Evolutionary conservation across 2,329 filamentous ascomycete species (phyloP).

Genomic region (Neonectria sp.): DNA sequence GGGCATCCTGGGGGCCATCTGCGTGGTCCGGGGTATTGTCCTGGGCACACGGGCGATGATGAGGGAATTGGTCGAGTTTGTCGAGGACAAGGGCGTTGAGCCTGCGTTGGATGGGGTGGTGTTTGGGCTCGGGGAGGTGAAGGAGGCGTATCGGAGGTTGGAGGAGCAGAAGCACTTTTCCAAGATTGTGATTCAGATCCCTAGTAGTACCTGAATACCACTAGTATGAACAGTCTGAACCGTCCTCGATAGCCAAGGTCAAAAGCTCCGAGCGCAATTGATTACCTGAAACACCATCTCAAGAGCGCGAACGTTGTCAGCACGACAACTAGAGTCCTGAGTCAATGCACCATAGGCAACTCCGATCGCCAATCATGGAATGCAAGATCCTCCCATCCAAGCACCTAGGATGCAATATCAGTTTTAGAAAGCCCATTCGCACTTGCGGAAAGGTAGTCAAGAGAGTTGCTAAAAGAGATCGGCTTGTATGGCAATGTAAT

Average conservation of each 20-base stretch:
- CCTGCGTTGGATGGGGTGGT: conserved; percentile 50
- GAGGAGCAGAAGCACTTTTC: conserved; percentile 54
- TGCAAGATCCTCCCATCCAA: not conserved
- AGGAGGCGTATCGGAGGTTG: conserved; percentile 51
- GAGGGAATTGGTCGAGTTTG: conserved; percentile 47
- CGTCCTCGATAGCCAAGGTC: too few species aligned
- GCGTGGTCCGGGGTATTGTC: conserved; percentile 50
- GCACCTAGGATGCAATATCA: not conserved
- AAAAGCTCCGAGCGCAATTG: not conserved
- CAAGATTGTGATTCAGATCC: conserved; percentile 53
- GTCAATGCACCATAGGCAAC: not conserved
- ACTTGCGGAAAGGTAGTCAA: not conserved
- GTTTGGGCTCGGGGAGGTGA: conserved; percentile 50
- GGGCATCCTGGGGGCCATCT: conserved; percentile 42
- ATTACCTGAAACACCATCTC: not conserved
- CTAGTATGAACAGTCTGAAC: not conserved
- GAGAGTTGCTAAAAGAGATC: not conserved
- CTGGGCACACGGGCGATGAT: conserved; percentile 48
- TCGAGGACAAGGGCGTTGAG: conserved; percentile 51
- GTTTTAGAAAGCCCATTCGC: not conserved
- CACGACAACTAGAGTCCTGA: not conserved
- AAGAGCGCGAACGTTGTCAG: not conserved
- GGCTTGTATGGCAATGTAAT: not conserved
- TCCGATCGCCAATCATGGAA: not conserved
- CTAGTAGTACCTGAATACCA: not conserved